Base-by-base conservation (phyloP, 1,139 yeast genomes). In the Pichia sp. region DNA sequence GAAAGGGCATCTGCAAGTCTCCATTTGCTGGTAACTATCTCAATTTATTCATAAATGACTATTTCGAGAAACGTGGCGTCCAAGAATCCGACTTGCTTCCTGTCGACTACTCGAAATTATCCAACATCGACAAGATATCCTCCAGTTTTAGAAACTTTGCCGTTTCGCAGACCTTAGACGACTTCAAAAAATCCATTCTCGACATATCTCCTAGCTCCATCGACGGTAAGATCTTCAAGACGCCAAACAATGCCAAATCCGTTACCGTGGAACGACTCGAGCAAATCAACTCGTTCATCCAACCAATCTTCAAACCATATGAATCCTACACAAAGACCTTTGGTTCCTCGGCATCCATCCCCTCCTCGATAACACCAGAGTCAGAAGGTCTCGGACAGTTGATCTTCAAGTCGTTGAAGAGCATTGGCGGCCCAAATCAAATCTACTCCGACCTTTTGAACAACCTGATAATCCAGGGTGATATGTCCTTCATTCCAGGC, bases 1-100 rank as follows among this genome's bases (percentile, higher is more conserved):
- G 75, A 58, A 84, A 84, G 64, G 83, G 86, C 50, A 74, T 83
- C 8, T 73, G 76, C 58, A 84, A 79, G 67, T 78, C 85, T 16
- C 80, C 79, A 63, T 85, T 76, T 65, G 91, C 85, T 8, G 93
- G 93, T 9, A 87, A 85, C 65, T 87, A 81, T 68, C 68, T 83
- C 55, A 84, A 83, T 66, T 73, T 81, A 55, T 85, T 84, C 65
- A 70, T 75, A 1, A 65, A 77, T 61, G 69, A 77, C 64, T 75
- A 68, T 58, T 72, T 79, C 30, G 59, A 66, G 36, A 45, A 53
- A 24, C 46, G 46, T 20, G 52, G 47, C 12, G 60, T 66, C 6
- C 67, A 71, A 53, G 69, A 71, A 12, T 50, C 55, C n/a, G 67
- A 62, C 44, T 55, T 69, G 24, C 40, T 66, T 29, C 71, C 71